Evolutionary conservation across 106 monocot species (phyloP).

Genomic region (Posidonia australis): DNA sequence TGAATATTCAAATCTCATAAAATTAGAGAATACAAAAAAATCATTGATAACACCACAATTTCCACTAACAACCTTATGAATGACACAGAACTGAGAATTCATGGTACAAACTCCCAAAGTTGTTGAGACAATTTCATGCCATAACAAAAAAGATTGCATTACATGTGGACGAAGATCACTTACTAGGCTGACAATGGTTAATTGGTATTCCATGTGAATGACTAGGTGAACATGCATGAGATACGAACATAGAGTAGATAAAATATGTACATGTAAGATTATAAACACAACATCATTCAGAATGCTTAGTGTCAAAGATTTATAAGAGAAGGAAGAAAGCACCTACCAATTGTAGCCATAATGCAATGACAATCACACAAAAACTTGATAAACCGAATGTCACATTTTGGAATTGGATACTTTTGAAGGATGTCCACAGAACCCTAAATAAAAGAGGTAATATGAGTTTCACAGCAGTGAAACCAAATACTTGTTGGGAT

Average conservation of each 20-base stretch:
- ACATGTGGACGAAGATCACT: neutral
- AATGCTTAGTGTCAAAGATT: too few relatives aligned
- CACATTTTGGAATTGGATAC: slow-evolving; percentile 88
- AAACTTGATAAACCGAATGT: slow-evolving; percentile 53
- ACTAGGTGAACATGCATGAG: too few relatives aligned
- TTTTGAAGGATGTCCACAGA: slow-evolving; percentile 88
- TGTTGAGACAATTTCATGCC: neutral
- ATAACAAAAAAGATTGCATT: neutral
- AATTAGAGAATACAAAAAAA: neutral
- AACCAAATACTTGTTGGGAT: neutral
- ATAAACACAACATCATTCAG: too few relatives aligned
- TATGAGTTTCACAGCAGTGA: neutral
- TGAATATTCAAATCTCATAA: neutral
- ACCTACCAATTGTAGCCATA: slow-evolving; percentile 74
- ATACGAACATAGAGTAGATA: too few relatives aligned
- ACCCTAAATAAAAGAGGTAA: slow-evolving; percentile 29
- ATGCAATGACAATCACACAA: slow-evolving; percentile 94
- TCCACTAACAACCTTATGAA: too few relatives aligned
- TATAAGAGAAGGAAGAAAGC: neutral
- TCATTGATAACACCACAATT: neutral
- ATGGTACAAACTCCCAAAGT: neutral
- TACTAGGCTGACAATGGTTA: slow-evolving; percentile 46
- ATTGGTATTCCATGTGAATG: slow-evolving; percentile 28
- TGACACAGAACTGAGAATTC: neutral
- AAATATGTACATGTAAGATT: too few relatives aligned